These are phyloP conservation scores for Gnomoniopsis sp. DNA, from an alignment of 2,329 filamentous ascomycete genomes.

Conservation along the genomic window DNA sequence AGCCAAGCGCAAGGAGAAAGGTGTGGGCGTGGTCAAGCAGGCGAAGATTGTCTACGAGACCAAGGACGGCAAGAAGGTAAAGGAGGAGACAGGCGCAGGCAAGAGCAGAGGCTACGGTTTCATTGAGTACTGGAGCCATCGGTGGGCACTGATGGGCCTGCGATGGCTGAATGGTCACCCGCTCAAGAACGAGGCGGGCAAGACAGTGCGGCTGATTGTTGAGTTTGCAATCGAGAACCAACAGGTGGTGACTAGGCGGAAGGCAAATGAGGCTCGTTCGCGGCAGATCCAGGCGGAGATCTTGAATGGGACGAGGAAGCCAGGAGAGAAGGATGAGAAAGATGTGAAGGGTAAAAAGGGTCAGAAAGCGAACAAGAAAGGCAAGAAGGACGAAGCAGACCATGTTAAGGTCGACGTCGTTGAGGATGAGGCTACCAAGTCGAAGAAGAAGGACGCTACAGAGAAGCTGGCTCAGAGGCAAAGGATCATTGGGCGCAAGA, in stretches of 20 bases:
- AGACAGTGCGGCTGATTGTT: constrained; percentile 85
- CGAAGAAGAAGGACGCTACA: constrained; percentile 25
- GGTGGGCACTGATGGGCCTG: constrained; percentile 91
- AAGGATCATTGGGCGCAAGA: constrained; percentile 81
- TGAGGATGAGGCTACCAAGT: background rate
- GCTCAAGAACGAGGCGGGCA: constrained; percentile 60
- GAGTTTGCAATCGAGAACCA: constrained; percentile 99
- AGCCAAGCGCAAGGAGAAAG: constrained; percentile 71
- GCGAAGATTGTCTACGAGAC: constrained; percentile 95
- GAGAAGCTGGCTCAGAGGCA: constrained; percentile 50
- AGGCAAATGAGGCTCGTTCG: constrained; percentile 53
- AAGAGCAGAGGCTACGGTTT: constrained; percentile 93
- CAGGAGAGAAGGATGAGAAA: constrained; percentile 14
- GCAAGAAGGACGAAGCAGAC: constrained; percentile 18
- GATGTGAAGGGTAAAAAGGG: constrained; percentile 22
- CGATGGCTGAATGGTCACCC: constrained; percentile 85
- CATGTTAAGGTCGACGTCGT: constrained; percentile 17
- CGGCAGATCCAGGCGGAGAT: constrained; percentile 17
- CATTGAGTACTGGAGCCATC: constrained; percentile 92
- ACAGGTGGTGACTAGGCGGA: constrained; percentile 82
- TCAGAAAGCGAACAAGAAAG: constrained; percentile 30
- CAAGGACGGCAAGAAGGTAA: constrained; percentile 77
- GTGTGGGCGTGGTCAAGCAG: constrained; percentile 84
- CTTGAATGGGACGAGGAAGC: background rate
- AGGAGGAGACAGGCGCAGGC: constrained; percentile 72